Conservation (phyloP, 1,284 basidiomycete genomes). For the Boletus hoseneyae region DNA sequence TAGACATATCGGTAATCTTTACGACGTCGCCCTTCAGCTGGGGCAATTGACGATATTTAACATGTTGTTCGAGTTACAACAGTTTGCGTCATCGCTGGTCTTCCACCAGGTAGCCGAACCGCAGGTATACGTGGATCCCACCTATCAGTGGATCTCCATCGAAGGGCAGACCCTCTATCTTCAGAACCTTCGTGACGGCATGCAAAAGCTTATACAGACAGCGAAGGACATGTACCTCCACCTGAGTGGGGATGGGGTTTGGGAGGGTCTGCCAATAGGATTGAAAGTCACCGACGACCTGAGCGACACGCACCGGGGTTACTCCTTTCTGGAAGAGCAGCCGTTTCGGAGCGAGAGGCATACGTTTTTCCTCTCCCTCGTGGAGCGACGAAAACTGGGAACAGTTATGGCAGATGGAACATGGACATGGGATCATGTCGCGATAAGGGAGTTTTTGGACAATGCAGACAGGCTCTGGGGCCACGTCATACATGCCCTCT, state of each 20-base stretch:
- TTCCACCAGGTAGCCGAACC: not conserved
- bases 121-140: not conserved
- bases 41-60: not conserved
- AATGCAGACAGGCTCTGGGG: constrained; percentile 5
- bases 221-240: not conserved
- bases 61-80: constrained; percentile 1
- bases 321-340: constrained; percentile 1
- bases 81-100: not conserved
- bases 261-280: not conserved
- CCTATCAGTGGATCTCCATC: constrained; percentile 1
- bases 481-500: constrained; percentile 1
- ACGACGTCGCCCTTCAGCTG: too few species aligned
- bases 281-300: not conserved
- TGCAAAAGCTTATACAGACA: not conserved
- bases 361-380: not conserved
- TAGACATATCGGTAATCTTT: too few species aligned
- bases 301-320: not conserved
- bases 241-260: not conserved
- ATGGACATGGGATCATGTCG: not conserved
- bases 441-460: not conserved
- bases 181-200: not conserved
- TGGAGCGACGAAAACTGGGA: constrained; percentile 1
- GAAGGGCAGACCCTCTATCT: not conserved
- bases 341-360: not conserved
- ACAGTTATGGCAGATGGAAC: not conserved